Percentiles rank a stretch among this genome's conserved stretches.
Conservation (phyloP, 495 filamentous ascomycete species). For the Aspergillus ellipticus region DNA sequence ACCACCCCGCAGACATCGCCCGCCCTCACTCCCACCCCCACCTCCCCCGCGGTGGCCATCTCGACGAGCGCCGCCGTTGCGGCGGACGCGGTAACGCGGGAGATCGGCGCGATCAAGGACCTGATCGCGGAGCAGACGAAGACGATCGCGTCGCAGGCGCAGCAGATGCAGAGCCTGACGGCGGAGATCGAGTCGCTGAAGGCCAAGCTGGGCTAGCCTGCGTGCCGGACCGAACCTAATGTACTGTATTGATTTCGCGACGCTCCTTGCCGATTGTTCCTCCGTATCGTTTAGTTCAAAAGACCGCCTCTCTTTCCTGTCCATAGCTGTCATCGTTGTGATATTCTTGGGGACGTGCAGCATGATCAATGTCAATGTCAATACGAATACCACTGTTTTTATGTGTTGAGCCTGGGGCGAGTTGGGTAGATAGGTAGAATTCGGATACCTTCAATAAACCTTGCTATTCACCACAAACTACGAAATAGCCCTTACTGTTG, state of each 20-base stretch:
- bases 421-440: neutral
- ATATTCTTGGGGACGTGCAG: constrained; percentile 15
- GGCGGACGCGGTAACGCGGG: constrained; percentile 29
- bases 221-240: neutral
- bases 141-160: constrained; percentile 41
- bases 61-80: constrained; percentile 15
- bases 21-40: constrained; percentile 9
- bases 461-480: no score
- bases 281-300: constrained; percentile 8
- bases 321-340: constrained; percentile 11
- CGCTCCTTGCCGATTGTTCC: neutral
- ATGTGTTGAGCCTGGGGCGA: no score
- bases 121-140: constrained; percentile 44
- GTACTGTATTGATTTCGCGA: neutral
- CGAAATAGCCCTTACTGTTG: no score
- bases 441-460: no score
- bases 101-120: constrained; percentile 44
- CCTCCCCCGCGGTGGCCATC: constrained; percentile 16
- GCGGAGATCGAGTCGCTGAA: constrained; percentile 46
- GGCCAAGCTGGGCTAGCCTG: constrained; percentile 34
- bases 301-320: constrained; percentile 9
- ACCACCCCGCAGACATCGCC: neutral
- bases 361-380: constrained; percentile 15
- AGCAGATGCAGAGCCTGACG: constrained; percentile 42
- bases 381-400: constrained; percentile 11